Percentiles rank a stretch among this genome's conserved stretches.
phyloP scores from a whole-genome alignment of 2,329 filamentous ascomycete genomes.

The Acrodontium crateriforme region DNA sequence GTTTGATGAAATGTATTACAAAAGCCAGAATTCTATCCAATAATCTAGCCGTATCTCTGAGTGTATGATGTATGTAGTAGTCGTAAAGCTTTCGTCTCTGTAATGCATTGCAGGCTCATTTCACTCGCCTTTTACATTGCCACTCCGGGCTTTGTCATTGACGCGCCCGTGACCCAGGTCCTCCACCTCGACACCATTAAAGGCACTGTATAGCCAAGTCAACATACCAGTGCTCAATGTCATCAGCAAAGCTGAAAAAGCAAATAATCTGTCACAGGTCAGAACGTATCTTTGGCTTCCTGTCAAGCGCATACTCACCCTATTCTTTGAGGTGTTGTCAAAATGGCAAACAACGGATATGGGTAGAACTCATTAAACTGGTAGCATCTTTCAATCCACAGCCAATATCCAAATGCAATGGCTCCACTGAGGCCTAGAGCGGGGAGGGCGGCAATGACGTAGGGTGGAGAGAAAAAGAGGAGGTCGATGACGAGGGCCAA shows the following conservation, averaged over 20 bases:
- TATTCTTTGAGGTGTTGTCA: slow-evolving; percentile 52
- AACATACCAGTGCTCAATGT: slow-evolving; percentile 53
- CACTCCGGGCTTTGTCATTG: slow-evolving; percentile 8
- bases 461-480: slow-evolving; percentile 57
- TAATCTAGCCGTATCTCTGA: slow-evolving; percentile 2
- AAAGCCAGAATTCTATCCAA: no score
- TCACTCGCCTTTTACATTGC: slow-evolving; percentile 16
- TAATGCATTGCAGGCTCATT: no score
- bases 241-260: slow-evolving; percentile 47
- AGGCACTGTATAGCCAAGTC: slow-evolving; percentile 53
- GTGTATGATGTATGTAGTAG: background rate
- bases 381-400: slow-evolving; percentile 63
- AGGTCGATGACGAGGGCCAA: slow-evolving; percentile 51
- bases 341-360: slow-evolving; percentile 66
- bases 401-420: slow-evolving; percentile 58
- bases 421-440: slow-evolving; percentile 44
- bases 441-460: slow-evolving; percentile 48
- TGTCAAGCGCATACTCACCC: slow-evolving; percentile 17
- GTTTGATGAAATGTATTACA: no score
- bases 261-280: slow-evolving; percentile 31
- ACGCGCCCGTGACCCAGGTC: slow-evolving; percentile 1
- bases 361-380: slow-evolving; percentile 61
- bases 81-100: background rate
- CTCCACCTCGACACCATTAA: slow-evolving; percentile 41
- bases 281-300: background rate